Conservation (phyloP, 2,329 filamentous ascomycete genomes). For the Diaporthe citriasiana region DNA sequence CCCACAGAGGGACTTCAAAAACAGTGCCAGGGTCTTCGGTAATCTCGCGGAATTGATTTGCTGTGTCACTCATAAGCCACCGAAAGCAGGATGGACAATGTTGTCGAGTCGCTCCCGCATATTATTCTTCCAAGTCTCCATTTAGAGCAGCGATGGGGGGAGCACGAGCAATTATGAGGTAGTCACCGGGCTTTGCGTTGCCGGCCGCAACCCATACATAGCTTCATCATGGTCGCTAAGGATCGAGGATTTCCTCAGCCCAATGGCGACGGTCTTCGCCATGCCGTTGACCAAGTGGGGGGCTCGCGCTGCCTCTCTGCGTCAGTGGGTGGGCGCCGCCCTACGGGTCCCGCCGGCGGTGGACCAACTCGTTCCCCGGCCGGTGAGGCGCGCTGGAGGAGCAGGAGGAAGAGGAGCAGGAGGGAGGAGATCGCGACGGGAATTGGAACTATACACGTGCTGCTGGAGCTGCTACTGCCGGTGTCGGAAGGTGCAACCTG, state of each 20-base stretch:
- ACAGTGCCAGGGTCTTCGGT: constrained; percentile 89
- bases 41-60: constrained; percentile 84
- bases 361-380: too few relatives aligned
- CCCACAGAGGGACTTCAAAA: too few relatives aligned
- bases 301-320: too few relatives aligned
- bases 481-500: too few relatives aligned
- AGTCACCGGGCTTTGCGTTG: constrained; percentile 82
- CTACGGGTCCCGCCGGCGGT: too few relatives aligned
- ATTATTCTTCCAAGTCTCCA: constrained; percentile 88
- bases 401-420: too few relatives aligned
- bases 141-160: constrained; percentile 57
- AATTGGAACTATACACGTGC: not conserved
- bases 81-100: constrained; percentile 50
- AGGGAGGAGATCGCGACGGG: not conserved
- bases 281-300: too few relatives aligned
- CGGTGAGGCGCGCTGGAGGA: too few relatives aligned
- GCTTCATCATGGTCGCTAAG: constrained; percentile 92
- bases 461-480: not conserved
- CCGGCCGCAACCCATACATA: constrained; percentile 96
- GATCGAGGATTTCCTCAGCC: too few relatives aligned
- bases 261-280: too few relatives aligned
- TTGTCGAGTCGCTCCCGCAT: constrained; percentile 74
- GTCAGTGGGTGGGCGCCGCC: too few relatives aligned
- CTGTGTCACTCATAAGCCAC: constrained; percentile 75
- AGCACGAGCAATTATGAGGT: constrained; percentile 70